These are phyloP conservation scores for Leishmania turanica DNA, from an alignment of 208 protist species.

Conservation along the genomic window DNA sequence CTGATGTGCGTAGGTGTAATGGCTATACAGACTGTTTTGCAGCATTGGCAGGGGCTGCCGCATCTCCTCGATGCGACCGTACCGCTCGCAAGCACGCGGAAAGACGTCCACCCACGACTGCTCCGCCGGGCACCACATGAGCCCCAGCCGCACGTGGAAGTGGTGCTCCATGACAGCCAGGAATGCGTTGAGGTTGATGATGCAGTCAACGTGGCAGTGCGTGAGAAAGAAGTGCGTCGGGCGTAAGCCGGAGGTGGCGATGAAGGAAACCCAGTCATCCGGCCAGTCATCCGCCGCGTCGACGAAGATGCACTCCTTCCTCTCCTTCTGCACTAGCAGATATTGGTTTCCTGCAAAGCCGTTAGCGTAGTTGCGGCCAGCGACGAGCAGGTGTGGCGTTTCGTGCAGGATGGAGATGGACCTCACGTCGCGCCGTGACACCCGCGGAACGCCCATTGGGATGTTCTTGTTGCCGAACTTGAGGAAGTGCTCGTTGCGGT, in stretches of 20 bases:
- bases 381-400: slow-evolving; percentile 76
- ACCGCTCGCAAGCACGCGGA: slow-evolving; percentile 76
- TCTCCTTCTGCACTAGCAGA: slow-evolving; percentile 74
- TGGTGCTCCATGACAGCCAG: slow-evolving; percentile 64
- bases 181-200: slow-evolving; percentile 84
- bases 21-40: slow-evolving; percentile 63
- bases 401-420: slow-evolving; percentile 86
- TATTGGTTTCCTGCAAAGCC: slow-evolving; percentile 88
- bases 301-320: slow-evolving; percentile 76
- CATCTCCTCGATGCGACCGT: slow-evolving; percentile 71
- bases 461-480: slow-evolving; percentile 67
- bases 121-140: slow-evolving; percentile 85
- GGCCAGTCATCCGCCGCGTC: slow-evolving; percentile 91
- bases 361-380: slow-evolving; percentile 80
- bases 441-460: slow-evolving; percentile 64
- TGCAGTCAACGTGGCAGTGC: slow-evolving; percentile 89
- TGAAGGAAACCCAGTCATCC: slow-evolving; percentile 89
- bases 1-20: slow-evolving; percentile 55
- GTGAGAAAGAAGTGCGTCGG: slow-evolving; percentile 87
- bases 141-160: slow-evolving; percentile 40
- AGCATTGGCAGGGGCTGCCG: slow-evolving; percentile 65
- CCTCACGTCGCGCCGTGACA: slow-evolving; percentile 61
- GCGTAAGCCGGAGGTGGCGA: slow-evolving; percentile 57
- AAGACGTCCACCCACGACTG: slow-evolving; percentile 83
- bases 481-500: slow-evolving; percentile 66